Percentiles rank a stretch among this genome's conserved stretches.
These are phyloP conservation scores for Gossypium raimondii DNA, from an alignment of 345 rosid genomes.

Conservation along the genomic window DNA sequence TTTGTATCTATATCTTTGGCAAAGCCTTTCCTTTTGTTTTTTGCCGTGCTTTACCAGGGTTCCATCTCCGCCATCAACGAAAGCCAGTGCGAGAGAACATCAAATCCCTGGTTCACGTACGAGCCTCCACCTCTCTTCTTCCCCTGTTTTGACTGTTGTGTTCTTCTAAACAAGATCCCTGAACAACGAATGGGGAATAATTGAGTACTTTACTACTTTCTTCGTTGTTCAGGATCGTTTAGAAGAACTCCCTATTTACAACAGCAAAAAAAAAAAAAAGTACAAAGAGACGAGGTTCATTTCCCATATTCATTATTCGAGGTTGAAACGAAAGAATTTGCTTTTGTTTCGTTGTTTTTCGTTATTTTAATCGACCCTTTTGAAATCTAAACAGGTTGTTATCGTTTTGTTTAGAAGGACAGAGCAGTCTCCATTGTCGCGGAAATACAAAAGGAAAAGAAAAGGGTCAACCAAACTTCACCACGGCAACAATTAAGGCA, in stretches of 20 bases:
- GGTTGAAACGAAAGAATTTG: not conserved
- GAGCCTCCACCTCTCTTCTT: not conserved
- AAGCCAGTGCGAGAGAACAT: not conserved
- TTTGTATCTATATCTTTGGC: not conserved
- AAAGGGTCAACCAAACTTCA: not conserved
- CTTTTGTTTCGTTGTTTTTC: not conserved
- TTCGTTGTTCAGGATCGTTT: slow-evolving; percentile 10
- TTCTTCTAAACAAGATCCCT: slow-evolving; percentile 1
- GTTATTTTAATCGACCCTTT: not conserved
- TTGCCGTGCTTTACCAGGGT: slow-evolving; percentile 9
- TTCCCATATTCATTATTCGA: not conserved
- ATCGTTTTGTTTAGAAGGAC: not conserved
- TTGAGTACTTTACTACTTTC: no score
- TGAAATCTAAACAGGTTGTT: not conserved
- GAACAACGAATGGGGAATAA: not conserved
- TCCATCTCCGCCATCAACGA: not conserved
- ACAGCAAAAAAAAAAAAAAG: not conserved
- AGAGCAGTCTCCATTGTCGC: not conserved
- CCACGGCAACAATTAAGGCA: not conserved
- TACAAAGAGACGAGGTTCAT: not conserved
- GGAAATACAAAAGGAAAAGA: not conserved
- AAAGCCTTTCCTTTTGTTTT: not conserved
- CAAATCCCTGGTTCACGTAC: not conserved
- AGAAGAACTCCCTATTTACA: not conserved
- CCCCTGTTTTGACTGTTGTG: not conserved